Base-by-base conservation (phyloP, 1,284 basidiomycete genomes). In the Omphalotus olearius region DNA sequence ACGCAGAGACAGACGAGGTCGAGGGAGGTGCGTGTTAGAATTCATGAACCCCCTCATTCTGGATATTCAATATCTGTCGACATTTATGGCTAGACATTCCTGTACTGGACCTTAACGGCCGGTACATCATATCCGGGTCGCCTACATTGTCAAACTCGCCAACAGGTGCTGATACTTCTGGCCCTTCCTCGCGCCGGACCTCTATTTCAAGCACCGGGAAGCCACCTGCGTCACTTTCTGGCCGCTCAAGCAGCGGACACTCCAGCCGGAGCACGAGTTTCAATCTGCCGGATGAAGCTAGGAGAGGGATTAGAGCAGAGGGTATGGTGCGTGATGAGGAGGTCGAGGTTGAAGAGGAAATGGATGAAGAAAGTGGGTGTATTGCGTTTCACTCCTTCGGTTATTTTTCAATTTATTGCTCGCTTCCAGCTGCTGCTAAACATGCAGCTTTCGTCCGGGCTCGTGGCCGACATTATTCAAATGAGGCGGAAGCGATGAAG, bases 401-500 rank as follows among this genome's bases (percentile, higher is more conserved):
- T 47, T 48, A 18, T 5, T 54, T 23, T 26, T 23, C 14, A 30
- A 42, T 54, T 39, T 38, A 13, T 36, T 38, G n/a, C 45, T 41
- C 39, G 43, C 45, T 45, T 52, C 56, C 59, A 91, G 87, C 89
- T 53, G 83, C 82, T 50, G 87, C 80, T 41, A 91, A 91, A 67
- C 90, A 92, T 63, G 85, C 82, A 25, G 91, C 80, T 41, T 95
- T 95, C 64, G 75, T 93, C 51, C 80, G 82, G 60, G 91, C 90
- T 52, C 79, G 91, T 35, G 88, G 87, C 50, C 75, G 85, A 53
- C 92, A 95, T 67, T 95, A 95, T 63, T 91, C 90, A 2, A 93
- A 93, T 52, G 92, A 95, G 67, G 92, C 91, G 1, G 89, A 93
- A 63, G 92, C 91, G 30, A 92, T 95, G 89, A 91, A 91, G 82